phyloP scores from a whole-genome alignment of 1,139 yeast genomes.

The Pichia sp. region DNA sequence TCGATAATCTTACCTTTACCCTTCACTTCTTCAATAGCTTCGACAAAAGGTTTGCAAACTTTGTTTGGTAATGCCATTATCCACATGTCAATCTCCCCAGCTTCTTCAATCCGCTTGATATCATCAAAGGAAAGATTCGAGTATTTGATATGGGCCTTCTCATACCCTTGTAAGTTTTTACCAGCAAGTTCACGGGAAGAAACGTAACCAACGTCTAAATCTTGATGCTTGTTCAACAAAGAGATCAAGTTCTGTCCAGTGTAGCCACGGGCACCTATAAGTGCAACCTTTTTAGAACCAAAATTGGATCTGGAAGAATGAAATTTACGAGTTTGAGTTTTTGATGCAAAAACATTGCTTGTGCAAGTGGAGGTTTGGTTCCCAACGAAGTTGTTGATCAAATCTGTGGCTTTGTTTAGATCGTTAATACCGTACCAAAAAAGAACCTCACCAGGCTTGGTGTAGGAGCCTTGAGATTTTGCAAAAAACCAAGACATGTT shows the following conservation, averaged over 20 bases:
- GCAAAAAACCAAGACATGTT: slow-evolving; percentile 90
- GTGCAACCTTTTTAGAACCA: slow-evolving; percentile 63
- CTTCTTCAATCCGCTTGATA: slow-evolving; percentile 68
- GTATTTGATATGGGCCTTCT: slow-evolving; percentile 72
- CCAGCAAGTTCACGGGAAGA: slow-evolving; percentile 95
- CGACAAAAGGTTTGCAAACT: slow-evolving; percentile 94
- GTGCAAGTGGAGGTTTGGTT: slow-evolving; percentile 16
- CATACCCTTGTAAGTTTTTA: slow-evolving; percentile 79
- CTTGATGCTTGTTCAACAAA: slow-evolving; percentile 82
- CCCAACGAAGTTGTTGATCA: slow-evolving; percentile 59
- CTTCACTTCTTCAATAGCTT: slow-evolving; percentile 72
- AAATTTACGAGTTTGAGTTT: slow-evolving; percentile 32
- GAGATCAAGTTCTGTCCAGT: slow-evolving; percentile 92
- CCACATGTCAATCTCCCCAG: slow-evolving; percentile 88
- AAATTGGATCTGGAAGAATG: slow-evolving; percentile 30
- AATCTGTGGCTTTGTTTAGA: slow-evolving; percentile 56
- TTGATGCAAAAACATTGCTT: slow-evolving; percentile 34
- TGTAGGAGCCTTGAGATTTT: slow-evolving; percentile 90
- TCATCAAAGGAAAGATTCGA: slow-evolving; percentile 87
- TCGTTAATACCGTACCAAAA: slow-evolving; percentile 91
- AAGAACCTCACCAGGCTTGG: slow-evolving; percentile 81
- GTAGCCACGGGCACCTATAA: slow-evolving; percentile 97
- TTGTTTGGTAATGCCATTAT: slow-evolving; percentile 99
- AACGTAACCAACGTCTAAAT: slow-evolving; percentile 82
- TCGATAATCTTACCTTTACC: slow-evolving; percentile 77